Evolutionary conservation across 345 rosid genomes (phyloP).

Genomic region (Psidium friedrichsthalianum): DNA sequence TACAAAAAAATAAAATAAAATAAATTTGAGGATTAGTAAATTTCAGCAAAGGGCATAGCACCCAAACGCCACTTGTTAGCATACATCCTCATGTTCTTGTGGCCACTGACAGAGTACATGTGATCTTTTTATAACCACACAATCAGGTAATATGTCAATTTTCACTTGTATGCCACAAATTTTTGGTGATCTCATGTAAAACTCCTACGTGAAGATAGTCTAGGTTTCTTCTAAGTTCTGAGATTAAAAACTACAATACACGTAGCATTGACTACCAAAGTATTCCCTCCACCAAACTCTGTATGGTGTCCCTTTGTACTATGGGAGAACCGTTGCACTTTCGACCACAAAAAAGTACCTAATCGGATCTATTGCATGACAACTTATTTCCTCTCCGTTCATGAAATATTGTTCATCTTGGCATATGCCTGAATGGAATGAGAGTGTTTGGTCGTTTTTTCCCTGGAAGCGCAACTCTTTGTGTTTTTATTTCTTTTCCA

Average conservation of each 20-base stretch:
- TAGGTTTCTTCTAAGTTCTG: neutral
- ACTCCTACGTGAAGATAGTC: neutral
- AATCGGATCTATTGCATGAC: neutral
- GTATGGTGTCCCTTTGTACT: neutral
- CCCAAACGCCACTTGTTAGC: too few relatives aligned
- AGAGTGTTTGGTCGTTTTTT: too few relatives aligned
- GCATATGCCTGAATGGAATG: neutral
- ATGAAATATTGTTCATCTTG: neutral
- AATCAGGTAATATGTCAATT: neutral
- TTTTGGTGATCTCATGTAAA: neutral
- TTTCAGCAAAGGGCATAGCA: neutral
- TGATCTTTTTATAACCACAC: neutral
- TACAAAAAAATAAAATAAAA: neutral
- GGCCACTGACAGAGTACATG: neutral
- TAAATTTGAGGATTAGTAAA: neutral
- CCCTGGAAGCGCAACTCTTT: neutral
- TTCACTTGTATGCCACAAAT: neutral
- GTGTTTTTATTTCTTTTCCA: neutral
- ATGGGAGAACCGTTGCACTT: neutral
- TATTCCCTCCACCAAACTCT: fast-evolving
- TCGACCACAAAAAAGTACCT: too few relatives aligned
- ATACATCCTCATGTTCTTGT: too few relatives aligned
- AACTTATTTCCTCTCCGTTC: neutral
- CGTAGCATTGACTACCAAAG: neutral
- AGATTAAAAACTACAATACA: fast-evolving